Base-by-base conservation (phyloP, 164 flowering plant genomes). In the Dillenia suffruticosa region DNA sequence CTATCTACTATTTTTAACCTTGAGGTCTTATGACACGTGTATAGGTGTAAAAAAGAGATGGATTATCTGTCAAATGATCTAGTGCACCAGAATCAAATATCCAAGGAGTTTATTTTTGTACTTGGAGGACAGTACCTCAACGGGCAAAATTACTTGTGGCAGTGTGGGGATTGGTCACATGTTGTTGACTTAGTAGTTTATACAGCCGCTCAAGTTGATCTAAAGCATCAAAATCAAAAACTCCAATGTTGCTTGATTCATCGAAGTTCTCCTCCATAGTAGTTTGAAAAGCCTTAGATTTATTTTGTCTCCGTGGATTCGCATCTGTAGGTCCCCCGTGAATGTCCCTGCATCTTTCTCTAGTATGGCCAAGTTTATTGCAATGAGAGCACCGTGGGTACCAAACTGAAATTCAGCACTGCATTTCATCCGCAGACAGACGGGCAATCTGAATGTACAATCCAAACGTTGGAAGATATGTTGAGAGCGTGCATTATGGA, bases 311-410 rank as follows among this genome's bases (percentile, higher is more conserved):
- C 51, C 44, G 10, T 46, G 44, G 44, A 1, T 58, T 58, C 62
- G 9, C 46, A 17, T 58, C 15, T 45, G 32, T n/a, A 7, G 32
- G 62, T 17, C 47, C 46, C 12, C 62, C 43, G 22, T 58, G 51
- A 8, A 58, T 9, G 8, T 58, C 22, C 51, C 62, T 8, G 22
- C 51, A 58, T 46, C 51, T 46, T 9, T 58, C 62, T 12, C 0
- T 0, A 10, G 62, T 8, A 32, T 58, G 62, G 48, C 51, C 12
- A 5, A 26, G 51, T 11, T 58, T 10, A 16, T 58, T 46, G 62
- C 62, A 58, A 5, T 58, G 62, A 16, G 46, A 49, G 12, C 51
- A 58, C 62, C 50, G 46, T 1, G 62, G 16, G n/a, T n/a, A n/a
- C n/a, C n/a, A n/a, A n/a, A n/a, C n/a, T n/a, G n/a, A n/a, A n/a